Base-by-base conservation (phyloP, 2,329 filamentous ascomycete genomes). In the Eutypella sp. region DNA sequence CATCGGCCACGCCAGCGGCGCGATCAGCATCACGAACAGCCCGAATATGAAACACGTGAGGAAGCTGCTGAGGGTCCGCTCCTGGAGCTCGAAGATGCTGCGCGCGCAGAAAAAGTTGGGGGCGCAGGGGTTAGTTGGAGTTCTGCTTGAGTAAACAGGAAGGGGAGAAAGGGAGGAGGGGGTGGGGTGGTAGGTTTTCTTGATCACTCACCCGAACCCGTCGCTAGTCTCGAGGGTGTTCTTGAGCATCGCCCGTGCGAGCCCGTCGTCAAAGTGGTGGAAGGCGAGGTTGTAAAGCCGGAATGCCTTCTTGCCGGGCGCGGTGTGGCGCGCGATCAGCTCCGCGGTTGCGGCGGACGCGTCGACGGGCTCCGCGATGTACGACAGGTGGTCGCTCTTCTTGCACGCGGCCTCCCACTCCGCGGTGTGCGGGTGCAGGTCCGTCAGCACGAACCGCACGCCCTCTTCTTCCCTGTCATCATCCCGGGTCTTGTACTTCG, bases 281-380 rank as follows among this genome's bases (percentile, higher is more conserved):
- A 91, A 91, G 1, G 84, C 79, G 2, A 89, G 71, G 60, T 84
- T 87, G 63, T 87, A 90, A 41, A 89, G 67, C 4, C 86, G 73
- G 59, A 89, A 85, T 19, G 87, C 69, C 57, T 73, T 75, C 41
- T 68, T 70, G 3, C 67, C 68, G 10, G 64, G 59, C 5, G 53
- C 57, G 16, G 54, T 50, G 47, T 59, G 57, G 16, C 58, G 58
- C 19, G 46, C 56, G 40, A 78, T 65, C 25, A 83, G 62, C 34
- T 72, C 64, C 25, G 64, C 57, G n/a, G 82, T 79, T 2, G 78
- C 81, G 42, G 73, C 67, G 10, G 78, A 72, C 10, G 87, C 86
- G 65, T 90, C 84, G 1, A 90, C 79, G 13, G 80, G 69, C 27
- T 75, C 62, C 0, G 72, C 61, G 31, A 87, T 73, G 56, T 79